Evolutionary conservation across 306 rosid species (phyloP), one percentile per base, ranked within the genome.

Genomic region (Rosa chinensis): DNA sequence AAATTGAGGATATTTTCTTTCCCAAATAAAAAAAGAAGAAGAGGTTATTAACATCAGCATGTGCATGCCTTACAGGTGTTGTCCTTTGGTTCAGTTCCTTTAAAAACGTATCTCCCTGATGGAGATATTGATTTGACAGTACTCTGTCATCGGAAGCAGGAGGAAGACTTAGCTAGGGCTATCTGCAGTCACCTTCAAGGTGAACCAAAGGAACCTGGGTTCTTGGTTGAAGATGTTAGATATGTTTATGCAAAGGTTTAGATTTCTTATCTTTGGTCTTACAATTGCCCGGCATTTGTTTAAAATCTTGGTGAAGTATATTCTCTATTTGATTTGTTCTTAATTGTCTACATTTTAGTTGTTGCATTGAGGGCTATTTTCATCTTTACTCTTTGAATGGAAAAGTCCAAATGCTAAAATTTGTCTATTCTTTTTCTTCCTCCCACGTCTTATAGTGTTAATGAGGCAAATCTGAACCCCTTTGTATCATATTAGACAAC

Each of bases 101-200:
- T 92, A 25, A 92, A 87, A 79, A 82, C 94, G 64, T 92, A 92
- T 82, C 91, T 92, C 82, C 94, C 97, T 32, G 97, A 92, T 64
- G 97, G 97, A 62, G 97, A 92, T 80, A 82, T 92, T 80, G 97
- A 92, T 85, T 76, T 92, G 77, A 88, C 91, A 62, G 84, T 79
- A 76, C 80, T 90, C 76, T 79, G 88, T 80, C 84, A 67, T 72
- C 87, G 80, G 76, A 75, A 61, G 47, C 39, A 10, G 55, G 90
- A 81, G 49, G 93, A 90, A 70, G 86, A 86, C 44, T 68, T 89
- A 81, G 91, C 90, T 2, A 69, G 59, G 59, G 70, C 74, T 16
- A 73, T 91, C 12, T 85, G 89, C 80, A 44, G 21, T 64, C 50
- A 85, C 55, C 92, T 91, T 59, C 78, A 74, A 75, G 61, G 40